These are phyloP conservation scores for Cladosporium sp. DNA, from an alignment of 2,329 filamentous ascomycete genomes.

Conservation along the genomic window DNA sequence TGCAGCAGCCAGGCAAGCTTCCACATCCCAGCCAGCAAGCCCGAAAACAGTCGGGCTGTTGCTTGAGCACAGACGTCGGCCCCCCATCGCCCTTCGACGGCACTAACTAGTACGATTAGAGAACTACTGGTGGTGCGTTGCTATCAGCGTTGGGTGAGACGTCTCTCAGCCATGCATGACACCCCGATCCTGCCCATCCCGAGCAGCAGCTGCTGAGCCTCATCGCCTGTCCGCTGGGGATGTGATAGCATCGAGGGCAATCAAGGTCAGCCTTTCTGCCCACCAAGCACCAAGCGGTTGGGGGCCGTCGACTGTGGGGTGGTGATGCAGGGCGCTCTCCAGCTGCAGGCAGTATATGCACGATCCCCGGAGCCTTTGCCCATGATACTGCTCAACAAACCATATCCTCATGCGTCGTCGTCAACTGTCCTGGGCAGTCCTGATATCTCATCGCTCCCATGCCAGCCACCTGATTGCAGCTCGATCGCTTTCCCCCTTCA, in stretches of 20 bases:
- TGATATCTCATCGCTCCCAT: not conserved
- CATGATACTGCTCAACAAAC: conserved; percentile 7
- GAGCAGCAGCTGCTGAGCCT: not conserved
- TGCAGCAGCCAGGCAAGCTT: not conserved
- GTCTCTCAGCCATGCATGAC: conserved; percentile 10
- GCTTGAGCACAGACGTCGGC: conserved; percentile 7
- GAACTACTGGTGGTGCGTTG: not conserved
- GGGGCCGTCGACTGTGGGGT: conserved; percentile 5
- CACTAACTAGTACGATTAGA: not conserved
- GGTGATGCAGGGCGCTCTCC: conserved; percentile 6
- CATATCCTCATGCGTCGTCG: not conserved
- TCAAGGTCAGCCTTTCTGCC: not conserved
- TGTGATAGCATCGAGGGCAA: not conserved
- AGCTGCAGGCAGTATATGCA: conserved; percentile 3
- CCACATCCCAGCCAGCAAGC: conserved; percentile 4
- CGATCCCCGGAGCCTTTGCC: conserved; percentile 4
- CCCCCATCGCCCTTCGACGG: not conserved
- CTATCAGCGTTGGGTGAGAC: conserved; percentile 10
- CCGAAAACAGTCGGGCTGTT: conserved; percentile 2
- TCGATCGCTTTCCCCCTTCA: not conserved
- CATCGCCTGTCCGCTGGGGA: conserved; percentile 1
- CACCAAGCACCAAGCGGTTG: not conserved
- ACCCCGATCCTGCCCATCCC: conserved; percentile 6
- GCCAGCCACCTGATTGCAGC: not conserved
- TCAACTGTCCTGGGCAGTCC: not conserved